phyloP scores from a whole-genome alignment of 441 rosid genomes.

The Syzygium syzygioides region DNA sequence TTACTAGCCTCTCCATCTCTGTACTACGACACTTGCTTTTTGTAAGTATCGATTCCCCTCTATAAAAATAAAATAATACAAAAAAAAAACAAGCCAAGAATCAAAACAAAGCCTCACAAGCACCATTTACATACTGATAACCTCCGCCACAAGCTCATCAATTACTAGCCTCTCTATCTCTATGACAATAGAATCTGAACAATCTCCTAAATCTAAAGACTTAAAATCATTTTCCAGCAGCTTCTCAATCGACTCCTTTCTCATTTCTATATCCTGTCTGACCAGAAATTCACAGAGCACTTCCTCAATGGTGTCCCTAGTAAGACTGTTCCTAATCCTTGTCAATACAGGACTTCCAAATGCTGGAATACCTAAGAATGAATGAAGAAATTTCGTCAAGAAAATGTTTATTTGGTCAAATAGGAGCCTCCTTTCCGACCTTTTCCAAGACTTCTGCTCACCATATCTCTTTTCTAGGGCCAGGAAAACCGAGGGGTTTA shows the following conservation, averaged over 20 bases:
- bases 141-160: constrained; percentile 59
- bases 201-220: constrained; percentile 52
- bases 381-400: constrained; percentile 36
- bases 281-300: constrained; percentile 40
- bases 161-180: constrained; percentile 64
- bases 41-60: neutral
- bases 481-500: constrained; percentile 45
- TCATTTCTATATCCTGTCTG: constrained; percentile 37
- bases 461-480: constrained; percentile 71
- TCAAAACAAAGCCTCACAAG: neutral
- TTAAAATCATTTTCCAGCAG: constrained; percentile 40
- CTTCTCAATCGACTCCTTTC: constrained; percentile 29
- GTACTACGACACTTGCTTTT: neutral
- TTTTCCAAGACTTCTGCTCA: constrained; percentile 53
- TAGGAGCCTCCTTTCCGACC: constrained; percentile 62
- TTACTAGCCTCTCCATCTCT: constrained; percentile 58
- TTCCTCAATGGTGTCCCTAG: constrained; percentile 33
- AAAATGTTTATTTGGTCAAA: constrained; percentile 56
- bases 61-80: too few relatives aligned
- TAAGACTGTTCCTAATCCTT: constrained; percentile 25
- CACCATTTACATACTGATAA: constrained; percentile 24
- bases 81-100: neutral
- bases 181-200: constrained; percentile 42
- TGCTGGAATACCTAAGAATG: constrained; percentile 25
- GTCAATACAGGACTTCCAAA: constrained; percentile 40